Evolutionary conservation across 1,139 yeast species (phyloP), one percentile per base, ranked within the genome.

Genomic region (Spathaspora sp.): DNA sequence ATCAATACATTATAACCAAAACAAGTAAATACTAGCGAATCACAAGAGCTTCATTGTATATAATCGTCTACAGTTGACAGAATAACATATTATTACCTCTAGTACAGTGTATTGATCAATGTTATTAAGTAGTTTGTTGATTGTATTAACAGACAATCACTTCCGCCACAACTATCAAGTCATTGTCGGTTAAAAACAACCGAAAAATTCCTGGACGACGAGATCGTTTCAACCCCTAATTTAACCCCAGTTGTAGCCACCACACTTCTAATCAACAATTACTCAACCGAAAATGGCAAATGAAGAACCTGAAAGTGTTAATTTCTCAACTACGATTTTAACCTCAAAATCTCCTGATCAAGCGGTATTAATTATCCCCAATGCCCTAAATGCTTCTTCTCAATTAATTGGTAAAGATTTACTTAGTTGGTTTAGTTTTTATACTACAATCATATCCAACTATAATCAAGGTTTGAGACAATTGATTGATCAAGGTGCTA

Each of bases 341-440:
- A 74, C 80, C 1, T 64, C 74, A 39, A 72, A 72, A 59, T 51
- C 72, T 2, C 80, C 80, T 1, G 62, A 64, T 41, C 74, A 72
- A 48, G 76, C 77, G 18, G 71, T 78, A 15, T 56, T 65, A 23
- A 68, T 72, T 39, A 65, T 74, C 23, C 74, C 76, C 41, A 66
- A 64, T 47, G 61, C 67, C 27, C 52, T 70, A 43, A 60, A 64
- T 18, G 56, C 58, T 7, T 55, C 70, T 11, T 53, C 58, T n/a
- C 54, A 55, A 26, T 51, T 61, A 18, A 50, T 63, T 8, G 57
- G 58, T 38, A 55, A 54, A 29, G 57, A 78, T 49, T 70, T 84
- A 55, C 76, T 83, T 37, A 65, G 67, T 23, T 79, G 86, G 74
- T 79, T 83, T 57, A 76, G 78, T 41, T 75, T 73, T 34, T 78